phyloP scores from a whole-genome alignment of 2,329 filamentous ascomycete species.

The Truncatella angustata region DNA sequence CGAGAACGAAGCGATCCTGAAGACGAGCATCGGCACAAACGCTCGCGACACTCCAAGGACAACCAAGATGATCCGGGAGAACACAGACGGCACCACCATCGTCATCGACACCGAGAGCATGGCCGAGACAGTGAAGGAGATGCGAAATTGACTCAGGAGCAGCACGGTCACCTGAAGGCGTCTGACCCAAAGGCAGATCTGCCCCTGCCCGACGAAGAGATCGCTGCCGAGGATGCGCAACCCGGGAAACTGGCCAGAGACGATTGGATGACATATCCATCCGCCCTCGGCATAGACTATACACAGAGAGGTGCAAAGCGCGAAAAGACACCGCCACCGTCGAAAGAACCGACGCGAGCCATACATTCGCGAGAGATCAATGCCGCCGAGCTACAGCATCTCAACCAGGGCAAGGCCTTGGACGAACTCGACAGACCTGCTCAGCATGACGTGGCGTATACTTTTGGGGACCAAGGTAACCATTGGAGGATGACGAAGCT shows the following conservation, averaged over 20 bases:
- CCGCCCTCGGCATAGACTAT: constrained; percentile 81
- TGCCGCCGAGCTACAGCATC: constrained; percentile 56
- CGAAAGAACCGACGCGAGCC: constrained; percentile 63
- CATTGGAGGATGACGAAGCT: constrained; percentile 97
- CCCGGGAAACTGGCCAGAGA: constrained; percentile 62
- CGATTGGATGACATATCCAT: constrained; percentile 92
- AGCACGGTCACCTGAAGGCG: constrained; percentile 37
- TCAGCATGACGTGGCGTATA: constrained; percentile 70
- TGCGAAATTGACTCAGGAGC: constrained; percentile 12
- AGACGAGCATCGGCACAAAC: constrained; percentile 62
- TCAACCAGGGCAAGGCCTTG: constrained; percentile 55
- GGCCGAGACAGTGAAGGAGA: constrained; percentile 13
- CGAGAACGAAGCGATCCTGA: constrained; percentile 44
- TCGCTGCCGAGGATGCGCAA: constrained; percentile 28
- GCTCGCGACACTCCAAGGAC: constrained; percentile 55
- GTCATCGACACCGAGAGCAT: constrained; percentile 34
- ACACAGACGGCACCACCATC: constrained; percentile 23
- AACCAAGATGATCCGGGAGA: constrained; percentile 47
- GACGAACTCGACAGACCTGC: constrained; percentile 53
- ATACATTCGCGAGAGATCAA: constrained; percentile 84
- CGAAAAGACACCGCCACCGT: constrained; percentile 48
- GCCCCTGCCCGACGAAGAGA: constrained; percentile 51
- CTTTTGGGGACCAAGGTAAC: constrained; percentile 84
- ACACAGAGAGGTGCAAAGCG: constrained; percentile 60
- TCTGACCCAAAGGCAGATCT: constrained; percentile 50